Evolutionary conservation across 2,329 filamentous ascomycete species (phyloP), one percentile per base, ranked within the genome.

Genomic region (Simplicillium aogashimaense): DNA sequence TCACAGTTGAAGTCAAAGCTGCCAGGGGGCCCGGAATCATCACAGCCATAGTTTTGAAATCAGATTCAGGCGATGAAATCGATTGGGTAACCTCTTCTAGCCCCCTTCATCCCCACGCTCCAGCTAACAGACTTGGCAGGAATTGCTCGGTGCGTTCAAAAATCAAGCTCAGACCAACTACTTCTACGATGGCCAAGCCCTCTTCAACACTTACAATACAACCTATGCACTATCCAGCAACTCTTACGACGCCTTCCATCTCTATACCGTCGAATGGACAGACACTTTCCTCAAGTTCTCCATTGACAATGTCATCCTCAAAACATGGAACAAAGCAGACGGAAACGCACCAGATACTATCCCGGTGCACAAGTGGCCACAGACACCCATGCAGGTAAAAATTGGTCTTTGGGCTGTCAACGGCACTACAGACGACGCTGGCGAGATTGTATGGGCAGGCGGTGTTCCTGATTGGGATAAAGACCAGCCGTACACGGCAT

Each of bases 91-190:
- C 39, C 42, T 17, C 7, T 37, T 29, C 18, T 15, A 11, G n/a
- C 6, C 16, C 30, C 10, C 29, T n/a, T 34, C 14, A 10, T 25
- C 32, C 15, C 40, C 29, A 42, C 13, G 17, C 28, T 11, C 17
- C 29, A 6, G 16, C 33, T 39, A 17, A 20, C 29, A 29, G 18
- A 13, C 8, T 31, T 4, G 7, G 3, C 10, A 56, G 53, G 53
- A 55, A 39, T 47, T 56, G 40, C 53, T 56, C 35, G 53, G 54
- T 2, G 53, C 52, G 6, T 52, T 43, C 36, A 45, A 52, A 38
- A 64, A 66, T 15, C 67, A 86, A 51, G 84, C 86, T 3, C 84
- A 90, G 58, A 79, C 75, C 48, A 94, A 94, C 65, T 94, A 89
- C 65, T 84, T 83, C 55, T 77, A 78, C 58, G 81, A 85, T 64